Conservation (phyloP, 2,329 filamentous ascomycete species). For the Rhinocladiella similis region DNA sequence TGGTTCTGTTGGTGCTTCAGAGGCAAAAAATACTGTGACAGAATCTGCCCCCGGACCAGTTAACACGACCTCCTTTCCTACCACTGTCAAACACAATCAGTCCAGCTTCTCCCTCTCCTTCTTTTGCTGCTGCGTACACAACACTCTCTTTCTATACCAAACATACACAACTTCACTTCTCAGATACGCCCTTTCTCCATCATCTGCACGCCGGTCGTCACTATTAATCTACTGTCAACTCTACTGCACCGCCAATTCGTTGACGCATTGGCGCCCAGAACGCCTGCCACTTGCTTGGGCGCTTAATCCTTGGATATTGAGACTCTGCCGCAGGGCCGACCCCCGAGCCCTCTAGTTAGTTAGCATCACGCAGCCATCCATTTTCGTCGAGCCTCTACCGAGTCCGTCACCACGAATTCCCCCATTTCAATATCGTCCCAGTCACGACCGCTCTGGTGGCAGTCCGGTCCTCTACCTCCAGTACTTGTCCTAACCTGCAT, state of each 20-base stretch:
- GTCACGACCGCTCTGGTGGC: constrained; percentile 17
- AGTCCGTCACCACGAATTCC: constrained; percentile 13
- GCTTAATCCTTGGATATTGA: constrained; percentile 29
- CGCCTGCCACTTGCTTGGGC: constrained; percentile 16
- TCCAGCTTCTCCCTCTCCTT: neutral
- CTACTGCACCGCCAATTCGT: constrained; percentile 18
- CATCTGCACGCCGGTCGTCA: constrained; percentile 18
- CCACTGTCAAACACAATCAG: constrained; percentile 5
- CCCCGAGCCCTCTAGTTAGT: constrained; percentile 15
- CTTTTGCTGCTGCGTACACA: constrained; percentile 13
- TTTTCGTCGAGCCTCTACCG: constrained; percentile 6
- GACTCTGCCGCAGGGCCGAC: constrained; percentile 23
- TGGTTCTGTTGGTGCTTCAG: neutral
- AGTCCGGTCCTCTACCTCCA: constrained; percentile 8
- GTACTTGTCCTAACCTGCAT: constrained; percentile 8
- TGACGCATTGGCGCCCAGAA: constrained; percentile 26
- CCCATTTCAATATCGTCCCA: constrained; percentile 24
- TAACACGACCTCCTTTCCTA: neutral
- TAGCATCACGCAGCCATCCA: constrained; percentile 14
- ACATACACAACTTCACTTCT: neutral
- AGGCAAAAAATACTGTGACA: neutral
- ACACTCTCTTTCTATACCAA: constrained; percentile 6
- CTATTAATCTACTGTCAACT: constrained; percentile 21
- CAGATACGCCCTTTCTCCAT: neutral
- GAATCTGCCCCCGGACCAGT: neutral